A percentile compares a stretch with the other conserved stretches of the same genome.
Evolutionary conservation across 2,329 filamentous ascomycete species (phyloP).

Genomic region (Coniochaeta hoffmannii): DNA sequence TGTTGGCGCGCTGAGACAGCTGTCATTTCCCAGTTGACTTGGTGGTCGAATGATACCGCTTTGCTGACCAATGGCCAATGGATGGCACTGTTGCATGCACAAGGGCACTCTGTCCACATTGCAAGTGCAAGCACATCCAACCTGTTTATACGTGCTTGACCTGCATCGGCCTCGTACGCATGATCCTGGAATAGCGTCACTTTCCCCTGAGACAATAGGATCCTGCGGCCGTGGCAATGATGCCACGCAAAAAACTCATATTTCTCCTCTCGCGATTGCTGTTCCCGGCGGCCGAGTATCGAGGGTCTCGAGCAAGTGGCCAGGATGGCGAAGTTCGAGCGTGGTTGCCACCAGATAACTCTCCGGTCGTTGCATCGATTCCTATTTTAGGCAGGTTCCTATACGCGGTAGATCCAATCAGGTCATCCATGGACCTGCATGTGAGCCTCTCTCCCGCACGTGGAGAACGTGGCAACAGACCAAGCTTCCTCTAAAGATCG

Average conservation of each 20-base stretch:
- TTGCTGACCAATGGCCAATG: neutral
- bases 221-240: neutral
- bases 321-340: neutral
- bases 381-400: constrained; percentile 19
- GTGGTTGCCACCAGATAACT: neutral
- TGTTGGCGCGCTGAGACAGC: neutral
- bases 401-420: constrained; percentile 15
- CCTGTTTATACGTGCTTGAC: neutral
- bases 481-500: neutral
- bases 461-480: neutral
- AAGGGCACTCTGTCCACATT: neutral
- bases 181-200: neutral
- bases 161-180: neutral
- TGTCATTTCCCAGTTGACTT: neutral
- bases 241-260: no score
- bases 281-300: neutral
- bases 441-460: neutral
- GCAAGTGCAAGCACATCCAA: neutral
- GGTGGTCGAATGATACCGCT: neutral
- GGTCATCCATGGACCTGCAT: neutral
- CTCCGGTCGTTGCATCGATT: neutral
- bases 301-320: neutral
- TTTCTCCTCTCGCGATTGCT: no score
- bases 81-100: neutral
- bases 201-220: neutral